A percentile compares a stretch with the other conserved stretches of the same genome.
These are phyloP conservation scores for Claviceps humidiphila DNA, from an alignment of 2,329 filamentous ascomycete species.

Conservation along the genomic window DNA sequence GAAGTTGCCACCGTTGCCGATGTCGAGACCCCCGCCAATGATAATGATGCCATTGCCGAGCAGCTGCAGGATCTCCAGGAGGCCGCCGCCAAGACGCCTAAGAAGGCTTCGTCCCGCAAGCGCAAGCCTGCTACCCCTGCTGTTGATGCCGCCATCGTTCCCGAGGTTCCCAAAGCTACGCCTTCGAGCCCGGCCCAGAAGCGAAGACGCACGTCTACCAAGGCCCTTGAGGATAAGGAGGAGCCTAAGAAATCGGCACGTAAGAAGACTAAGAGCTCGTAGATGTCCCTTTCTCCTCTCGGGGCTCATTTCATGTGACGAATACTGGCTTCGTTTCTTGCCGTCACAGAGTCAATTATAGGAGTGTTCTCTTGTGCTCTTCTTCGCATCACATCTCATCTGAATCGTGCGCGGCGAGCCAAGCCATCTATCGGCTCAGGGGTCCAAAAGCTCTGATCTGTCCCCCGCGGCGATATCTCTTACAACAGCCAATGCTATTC, in stretches of 20 bases:
- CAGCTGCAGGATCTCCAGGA: slow-evolving; percentile 43
- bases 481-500: too few species aligned
- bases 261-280: slow-evolving; percentile 41
- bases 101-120: slow-evolving; percentile 41
- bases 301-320: too few species aligned
- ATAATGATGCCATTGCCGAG: slow-evolving; percentile 45
- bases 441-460: too few species aligned
- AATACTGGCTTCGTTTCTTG: too few species aligned
- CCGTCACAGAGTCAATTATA: too few species aligned
- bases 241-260: slow-evolving; percentile 47
- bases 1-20: slow-evolving; percentile 39
- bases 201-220: slow-evolving; percentile 43
- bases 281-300: slow-evolving; percentile 6
- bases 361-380: too few species aligned
- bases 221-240: slow-evolving; percentile 40
- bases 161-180: slow-evolving; percentile 24
- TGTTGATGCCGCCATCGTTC: slow-evolving; percentile 14
- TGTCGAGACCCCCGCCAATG: slow-evolving; percentile 22
- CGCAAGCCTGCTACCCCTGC: slow-evolving; percentile 41
- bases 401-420: too few species aligned
- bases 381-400: too few species aligned
- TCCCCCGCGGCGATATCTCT: too few species aligned
- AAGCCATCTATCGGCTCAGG: too few species aligned
- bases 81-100: slow-evolving; percentile 43
- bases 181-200: slow-evolving; percentile 49